Evolutionary conservation across 768 basidiomycete genomes (phyloP), one percentile per base, ranked within the genome.

Genomic region (Phanerochaete carnosa): DNA sequence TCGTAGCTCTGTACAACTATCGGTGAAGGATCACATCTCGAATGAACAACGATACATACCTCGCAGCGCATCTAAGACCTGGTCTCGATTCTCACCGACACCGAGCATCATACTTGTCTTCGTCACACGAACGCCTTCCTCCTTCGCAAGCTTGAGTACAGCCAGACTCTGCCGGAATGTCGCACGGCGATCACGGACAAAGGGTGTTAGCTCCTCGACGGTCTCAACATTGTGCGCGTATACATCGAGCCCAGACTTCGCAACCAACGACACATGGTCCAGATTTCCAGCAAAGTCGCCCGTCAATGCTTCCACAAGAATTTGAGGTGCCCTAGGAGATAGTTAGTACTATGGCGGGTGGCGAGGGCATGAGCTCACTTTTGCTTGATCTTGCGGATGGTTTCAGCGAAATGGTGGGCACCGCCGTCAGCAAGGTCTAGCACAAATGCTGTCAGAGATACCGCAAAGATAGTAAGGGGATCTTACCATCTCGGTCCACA

Each of bases 41-140:
- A 30, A 28, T 23, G 26, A 30, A 29, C 26, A 7, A 1, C 19
- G 8, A 19, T 16, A 74, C 81, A 68, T 58, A 94, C 96, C 92
- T 80, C 83, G 83, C 3, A 99, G 79, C 1, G 95, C 87, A 68
- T 89, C 84, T 72, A 89, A 73, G 13, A 99, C 68, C 73, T 99
- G 92, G 4, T 90, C 87, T 45, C 87, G 84, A 43, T 80, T 84
- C 78, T 99, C 97, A 9, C 97, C 97, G 1, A 98, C 88, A 60
- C 97, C 97, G 49, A 99, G 85, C 97, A 99, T 99, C 61, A 99
- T 89, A 70, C 95, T 98, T 9, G 95, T 98, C 79, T 99, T 99
- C 9, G 97, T 98, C 58, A 99, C 82, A 50, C 85, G 83, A 2
- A 91, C 93, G 7, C 90, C 93, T 61, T 87, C 81, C 61, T 83